Evolutionary conservation across 805 yeast genomes (phyloP).

Genomic region (Yamadazyma philogaea): DNA sequence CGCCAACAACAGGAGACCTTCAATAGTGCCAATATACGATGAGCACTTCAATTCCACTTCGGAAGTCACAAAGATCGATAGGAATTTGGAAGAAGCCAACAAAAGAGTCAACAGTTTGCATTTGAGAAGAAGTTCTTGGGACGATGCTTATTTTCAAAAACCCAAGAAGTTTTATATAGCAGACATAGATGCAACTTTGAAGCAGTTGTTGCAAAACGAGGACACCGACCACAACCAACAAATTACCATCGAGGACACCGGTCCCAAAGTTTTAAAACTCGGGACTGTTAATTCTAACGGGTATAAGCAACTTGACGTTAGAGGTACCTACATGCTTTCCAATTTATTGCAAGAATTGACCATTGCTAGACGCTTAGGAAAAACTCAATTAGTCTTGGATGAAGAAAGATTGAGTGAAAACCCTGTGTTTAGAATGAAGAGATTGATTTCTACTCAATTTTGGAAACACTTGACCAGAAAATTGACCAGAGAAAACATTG

Average conservation of each 20-base stretch:
- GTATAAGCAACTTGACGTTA: conserved; percentile 61
- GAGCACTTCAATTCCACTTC: conserved; percentile 13
- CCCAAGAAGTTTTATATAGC: conserved; percentile 63
- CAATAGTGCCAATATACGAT: conserved; percentile 30
- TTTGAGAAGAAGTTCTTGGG: conserved; percentile 32
- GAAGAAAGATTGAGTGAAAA: conserved; percentile 83
- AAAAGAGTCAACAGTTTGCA: conserved; percentile 13
- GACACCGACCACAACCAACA: conserved; percentile 85
- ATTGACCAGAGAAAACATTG: conserved; percentile 59
- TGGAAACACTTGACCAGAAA: conserved; percentile 78
- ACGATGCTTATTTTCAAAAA: conserved; percentile 20
- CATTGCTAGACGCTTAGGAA: conserved; percentile 76
- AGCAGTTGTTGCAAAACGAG: conserved; percentile 66
- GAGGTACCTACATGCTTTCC: conserved; percentile 88
- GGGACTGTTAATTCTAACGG: conserved; percentile 84
- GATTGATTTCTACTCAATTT: conserved; percentile 72
- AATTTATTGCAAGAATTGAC: conserved; percentile 86
- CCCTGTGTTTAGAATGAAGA: conserved; percentile 72
- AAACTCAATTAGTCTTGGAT: conserved; percentile 74
- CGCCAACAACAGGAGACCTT: conserved; percentile 18
- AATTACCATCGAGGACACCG: conserved; percentile 39
- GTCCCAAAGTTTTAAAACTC: conserved; percentile 28
- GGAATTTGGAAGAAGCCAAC: conserved; percentile 6
- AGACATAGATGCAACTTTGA: conserved; percentile 70
- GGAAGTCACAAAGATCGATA: conserved; percentile 10